Base-by-base conservation (phyloP, 2,329 filamentous ascomycete species). In the Trichoderma sp. region DNA sequence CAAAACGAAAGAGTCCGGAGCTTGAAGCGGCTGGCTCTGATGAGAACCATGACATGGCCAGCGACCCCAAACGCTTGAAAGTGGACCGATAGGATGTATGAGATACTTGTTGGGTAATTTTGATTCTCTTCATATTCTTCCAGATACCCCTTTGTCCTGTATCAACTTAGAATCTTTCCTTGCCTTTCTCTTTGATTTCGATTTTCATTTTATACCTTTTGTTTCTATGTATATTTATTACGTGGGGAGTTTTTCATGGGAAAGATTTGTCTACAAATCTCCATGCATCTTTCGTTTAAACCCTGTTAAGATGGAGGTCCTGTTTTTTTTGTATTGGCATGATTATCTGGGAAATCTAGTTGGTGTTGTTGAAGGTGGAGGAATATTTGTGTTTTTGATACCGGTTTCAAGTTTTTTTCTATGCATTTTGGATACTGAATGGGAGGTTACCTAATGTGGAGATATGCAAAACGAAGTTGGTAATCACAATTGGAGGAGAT, bases 1-100 rank as follows among this genome's bases (percentile, higher is more conserved):
- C 79, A n/a, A 88, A 88, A 77, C 80, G 87, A 70, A 89, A 88
- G 78, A 88, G 85, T 70, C 86, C 86, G 1, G 87, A 88, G 10
- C 79, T 81, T 43, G 81, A 79, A 61, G 77, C 76, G 13, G 78
- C 76, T n/a, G 79, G 80, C 2, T 76, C 80, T 1, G 76, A 77
- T 10, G 84, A 86, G 31, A 76, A 79, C 3, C 76, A 80, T 4
- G 84, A 85, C 29, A 73, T 75, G 49, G 77, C 77, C 21, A 79
- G 78, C n/a, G 86, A 88, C 31, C 74, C 84, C 10, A 89, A 88
- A 77, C 80, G 86, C 64, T 74, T 86, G 70, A 86, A 83, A 75
- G 83, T 87, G 55, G 86, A 87, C 21, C 85, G 73, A 73, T 61
- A 33, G 31, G 61, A n/a, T 58, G 19, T 33, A 43, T 29, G 47